A percentile compares a stretch with the other conserved stretches of the same genome.
phyloP scores from a whole-genome alignment of 371 early-diverging fungal species.

The Apophysomyces variabilis region DNA sequence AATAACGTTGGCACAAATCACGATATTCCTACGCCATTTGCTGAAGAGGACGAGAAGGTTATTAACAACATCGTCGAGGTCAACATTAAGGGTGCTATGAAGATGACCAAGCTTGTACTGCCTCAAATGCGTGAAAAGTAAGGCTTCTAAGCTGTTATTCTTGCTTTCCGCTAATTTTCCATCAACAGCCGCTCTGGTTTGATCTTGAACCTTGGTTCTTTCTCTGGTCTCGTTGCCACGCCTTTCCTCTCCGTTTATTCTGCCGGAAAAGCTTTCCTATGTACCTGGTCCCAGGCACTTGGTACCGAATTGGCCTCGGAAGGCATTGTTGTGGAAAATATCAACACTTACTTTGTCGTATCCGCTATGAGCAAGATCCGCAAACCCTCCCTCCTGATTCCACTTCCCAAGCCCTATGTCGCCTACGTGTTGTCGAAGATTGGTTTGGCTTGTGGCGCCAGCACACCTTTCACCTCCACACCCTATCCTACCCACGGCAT shows the following conservation, averaged over 20 bases:
- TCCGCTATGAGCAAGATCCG: conserved; percentile 93
- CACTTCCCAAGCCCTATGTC: conserved; percentile 85
- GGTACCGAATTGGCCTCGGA: conserved; percentile 79
- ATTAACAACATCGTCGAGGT: conserved; percentile 84
- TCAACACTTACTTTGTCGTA: conserved; percentile 94
- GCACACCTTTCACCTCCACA: conserved; percentile 71
- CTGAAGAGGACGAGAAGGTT: conserved; percentile 72
- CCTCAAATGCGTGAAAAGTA: conserved; percentile 74
- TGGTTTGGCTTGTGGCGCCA: conserved; percentile 78
- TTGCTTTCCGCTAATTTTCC: conserved; percentile 6
- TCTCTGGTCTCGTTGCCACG: conserved; percentile 87
- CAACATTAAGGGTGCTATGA: conserved; percentile 85
- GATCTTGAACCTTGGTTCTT: conserved; percentile 94
- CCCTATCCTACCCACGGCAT: conserved; percentile 87
- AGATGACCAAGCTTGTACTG: conserved; percentile 82
- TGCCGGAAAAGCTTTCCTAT: conserved; percentile 93
- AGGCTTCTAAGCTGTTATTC: conserved; percentile 8
- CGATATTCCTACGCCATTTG: conserved; percentile 83
- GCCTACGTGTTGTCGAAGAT: conserved; percentile 71
- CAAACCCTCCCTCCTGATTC: conserved; percentile 75
- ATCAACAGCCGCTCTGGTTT: conserved; percentile 74
- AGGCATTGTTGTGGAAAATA: conserved; percentile 86
- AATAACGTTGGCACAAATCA: conserved; percentile 96
- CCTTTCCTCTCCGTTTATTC: conserved; percentile 94
- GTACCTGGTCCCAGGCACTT: conserved; percentile 88